Evolutionary conservation across 1,139 yeast species (phyloP).

Genomic region (Suhomyces yuchorum): DNA sequence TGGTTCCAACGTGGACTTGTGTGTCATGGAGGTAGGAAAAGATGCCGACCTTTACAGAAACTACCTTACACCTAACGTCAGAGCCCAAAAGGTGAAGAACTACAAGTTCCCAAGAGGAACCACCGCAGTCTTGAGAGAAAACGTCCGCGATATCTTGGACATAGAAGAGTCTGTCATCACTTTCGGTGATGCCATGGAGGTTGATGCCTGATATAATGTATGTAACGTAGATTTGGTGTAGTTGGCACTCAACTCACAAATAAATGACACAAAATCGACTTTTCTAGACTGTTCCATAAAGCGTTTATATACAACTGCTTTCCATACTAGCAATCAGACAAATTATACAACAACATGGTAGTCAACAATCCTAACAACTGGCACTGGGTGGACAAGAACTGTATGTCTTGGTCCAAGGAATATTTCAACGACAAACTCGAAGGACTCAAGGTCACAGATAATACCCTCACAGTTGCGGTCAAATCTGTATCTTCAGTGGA

Average conservation of each 20-base stretch:
- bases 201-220: slow-evolving; percentile 52
- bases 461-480: slow-evolving; percentile 44
- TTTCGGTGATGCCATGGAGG: slow-evolving; percentile 66
- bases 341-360: slow-evolving; percentile 34
- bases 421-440: slow-evolving; percentile 67
- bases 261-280: slow-evolving; percentile 9
- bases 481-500: slow-evolving; percentile 67
- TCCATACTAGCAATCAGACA: not conserved
- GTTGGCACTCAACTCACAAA: not conserved
- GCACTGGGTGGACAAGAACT: slow-evolving; percentile 99
- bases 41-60: slow-evolving; percentile 85
- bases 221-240: slow-evolving; percentile 3
- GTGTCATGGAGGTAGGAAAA: slow-evolving; percentile 92
- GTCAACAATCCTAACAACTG: slow-evolving; percentile 55
- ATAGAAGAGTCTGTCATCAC: slow-evolving; percentile 65
- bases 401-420: slow-evolving; percentile 83
- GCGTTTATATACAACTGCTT: not conserved
- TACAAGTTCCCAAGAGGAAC: slow-evolving; percentile 91
- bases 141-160: slow-evolving; percentile 65
- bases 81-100: slow-evolving; percentile 75
- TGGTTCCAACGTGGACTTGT: slow-evolving; percentile 94
- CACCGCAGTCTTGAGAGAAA: slow-evolving; percentile 75
- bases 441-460: slow-evolving; percentile 46
- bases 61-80: slow-evolving; percentile 85
- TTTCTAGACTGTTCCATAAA: slow-evolving; percentile 18